A percentile compares a stretch with the other conserved stretches of the same genome.
phyloP scores from a whole-genome alignment of 208 protist species.

The Acanthamoeba castellanii region DNA sequence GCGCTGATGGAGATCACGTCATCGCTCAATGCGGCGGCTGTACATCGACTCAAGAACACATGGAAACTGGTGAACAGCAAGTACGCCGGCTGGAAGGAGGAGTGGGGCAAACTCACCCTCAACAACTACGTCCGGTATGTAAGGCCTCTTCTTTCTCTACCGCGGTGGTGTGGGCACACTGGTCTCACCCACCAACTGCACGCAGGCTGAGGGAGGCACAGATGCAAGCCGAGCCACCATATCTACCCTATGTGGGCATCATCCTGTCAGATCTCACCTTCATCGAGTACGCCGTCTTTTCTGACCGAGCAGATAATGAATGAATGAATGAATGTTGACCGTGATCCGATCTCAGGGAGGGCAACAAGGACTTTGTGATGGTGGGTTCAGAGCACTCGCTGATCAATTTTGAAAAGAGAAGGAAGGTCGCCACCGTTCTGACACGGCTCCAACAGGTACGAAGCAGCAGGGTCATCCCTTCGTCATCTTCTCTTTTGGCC shows the following conservation, averaged over 20 bases:
- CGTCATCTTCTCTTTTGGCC: background rate
- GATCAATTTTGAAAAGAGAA: constrained; percentile 27
- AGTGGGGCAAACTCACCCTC: constrained; percentile 8
- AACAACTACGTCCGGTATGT: too few relatives aligned
- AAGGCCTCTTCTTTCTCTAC: too few relatives aligned
- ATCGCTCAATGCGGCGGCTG: background rate
- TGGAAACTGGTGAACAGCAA: constrained; percentile 2
- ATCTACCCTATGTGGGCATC: background rate
- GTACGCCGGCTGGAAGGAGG: background rate
- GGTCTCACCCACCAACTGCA: too few relatives aligned
- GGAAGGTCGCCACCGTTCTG: background rate
- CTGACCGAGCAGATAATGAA: background rate
- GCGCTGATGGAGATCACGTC: constrained; percentile 18
- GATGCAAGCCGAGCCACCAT: background rate
- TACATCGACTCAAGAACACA: background rate
- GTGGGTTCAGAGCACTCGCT: constrained; percentile 2
- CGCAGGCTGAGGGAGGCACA: background rate
- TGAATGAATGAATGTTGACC: background rate
- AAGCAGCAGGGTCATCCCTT: background rate
- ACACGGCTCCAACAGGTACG: constrained; percentile 3
- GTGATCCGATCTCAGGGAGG: background rate
- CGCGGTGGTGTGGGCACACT: too few relatives aligned
- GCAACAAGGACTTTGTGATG: background rate
- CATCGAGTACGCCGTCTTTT: background rate
- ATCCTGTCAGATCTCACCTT: constrained; percentile 5